phyloP scores from a whole-genome alignment of 495 filamentous ascomycete genomes.

The Trichoderma reesei region DNA sequence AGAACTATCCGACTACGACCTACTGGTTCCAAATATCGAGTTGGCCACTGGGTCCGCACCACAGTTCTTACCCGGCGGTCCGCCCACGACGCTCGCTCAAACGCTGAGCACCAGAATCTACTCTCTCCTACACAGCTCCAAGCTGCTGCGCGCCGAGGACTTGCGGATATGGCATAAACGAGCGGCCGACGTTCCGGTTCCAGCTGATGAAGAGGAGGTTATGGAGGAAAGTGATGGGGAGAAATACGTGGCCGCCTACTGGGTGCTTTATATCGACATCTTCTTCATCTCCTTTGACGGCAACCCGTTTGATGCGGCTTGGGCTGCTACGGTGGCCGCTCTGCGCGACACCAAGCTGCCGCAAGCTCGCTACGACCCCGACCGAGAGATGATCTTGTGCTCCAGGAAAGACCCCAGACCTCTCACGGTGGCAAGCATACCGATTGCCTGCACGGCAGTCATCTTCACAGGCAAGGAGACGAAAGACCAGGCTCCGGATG shows the following conservation, averaged over 20 bases:
- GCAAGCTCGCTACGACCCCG: conserved; percentile 73
- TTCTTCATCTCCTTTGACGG: conserved; percentile 86
- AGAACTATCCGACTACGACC: conserved; percentile 45
- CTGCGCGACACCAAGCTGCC: conserved; percentile 72
- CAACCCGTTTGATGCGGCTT: conserved; percentile 82
- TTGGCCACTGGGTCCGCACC: conserved; percentile 82
- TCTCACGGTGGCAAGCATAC: conserved; percentile 49
- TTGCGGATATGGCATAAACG: conserved; percentile 60
- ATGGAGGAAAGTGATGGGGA: conserved; percentile 33
- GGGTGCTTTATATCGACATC: conserved; percentile 87
- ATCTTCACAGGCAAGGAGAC: conserved; percentile 64
- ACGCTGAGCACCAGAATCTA: conserved; percentile 68
- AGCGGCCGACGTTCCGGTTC: conserved; percentile 26
- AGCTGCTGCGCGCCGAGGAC: conserved; percentile 50
- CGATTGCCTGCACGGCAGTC: conserved; percentile 61
- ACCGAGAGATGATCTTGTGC: conserved; percentile 69
- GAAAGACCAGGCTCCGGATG: conserved; percentile 40
- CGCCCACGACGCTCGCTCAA: conserved; percentile 74
- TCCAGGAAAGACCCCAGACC: conserved; percentile 44
- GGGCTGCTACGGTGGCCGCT: conserved; percentile 77
- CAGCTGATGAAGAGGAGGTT: conserved; percentile 30
- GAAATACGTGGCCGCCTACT: conserved; percentile 62
- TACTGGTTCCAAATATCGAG: conserved; percentile 90
- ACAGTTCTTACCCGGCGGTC: conserved; percentile 69
- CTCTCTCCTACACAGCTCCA: conserved; percentile 57